These are phyloP conservation scores for Leptomonas pyrrhocoris DNA, from an alignment of 208 protist species.

Conservation along the genomic window DNA sequence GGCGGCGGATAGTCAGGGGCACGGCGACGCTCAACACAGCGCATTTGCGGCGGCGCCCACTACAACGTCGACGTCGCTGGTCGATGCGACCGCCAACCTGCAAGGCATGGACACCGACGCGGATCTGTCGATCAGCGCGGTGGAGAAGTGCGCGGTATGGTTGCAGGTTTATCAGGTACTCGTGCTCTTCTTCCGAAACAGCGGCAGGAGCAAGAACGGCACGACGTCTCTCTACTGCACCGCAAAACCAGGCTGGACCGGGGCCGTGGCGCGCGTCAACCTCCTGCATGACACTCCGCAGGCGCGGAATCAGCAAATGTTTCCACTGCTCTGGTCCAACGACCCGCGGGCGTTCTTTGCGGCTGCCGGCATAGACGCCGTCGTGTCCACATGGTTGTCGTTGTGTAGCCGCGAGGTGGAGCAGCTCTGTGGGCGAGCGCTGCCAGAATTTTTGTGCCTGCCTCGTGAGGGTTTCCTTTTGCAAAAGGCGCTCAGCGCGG, in stretches of 20 bases:
- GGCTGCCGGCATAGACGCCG: background rate
- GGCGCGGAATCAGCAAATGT: constrained; percentile 2
- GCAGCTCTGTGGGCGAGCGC: constrained; percentile 6
- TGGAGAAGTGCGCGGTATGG: constrained; percentile 10
- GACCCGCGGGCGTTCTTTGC: constrained; percentile 22
- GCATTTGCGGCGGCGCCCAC: too few species aligned
- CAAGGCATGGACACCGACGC: background rate
- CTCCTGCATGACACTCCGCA: background rate
- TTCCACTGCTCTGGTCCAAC: constrained; percentile 21
- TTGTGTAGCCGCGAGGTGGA: background rate
- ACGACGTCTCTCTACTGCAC: constrained; percentile 8
- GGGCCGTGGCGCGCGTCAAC: constrained; percentile 1
- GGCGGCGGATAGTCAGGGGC: too few species aligned
- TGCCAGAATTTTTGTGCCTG: background rate
- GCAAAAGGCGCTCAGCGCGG: background rate
- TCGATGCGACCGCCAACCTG: background rate
- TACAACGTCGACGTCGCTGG: background rate
- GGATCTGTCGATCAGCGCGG: background rate
- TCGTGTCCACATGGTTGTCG: background rate
- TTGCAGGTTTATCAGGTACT: constrained; percentile 21
- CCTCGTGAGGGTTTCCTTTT: background rate
- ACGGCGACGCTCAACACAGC: too few species aligned
- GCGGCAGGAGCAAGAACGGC: background rate
- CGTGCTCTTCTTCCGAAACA: constrained; percentile 5
- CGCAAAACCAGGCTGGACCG: constrained; percentile 7